Evolutionary conservation across 2,329 filamentous ascomycete species (phyloP).

Genomic region (Ophiocordyceps polyrhachis-furcata): DNA sequence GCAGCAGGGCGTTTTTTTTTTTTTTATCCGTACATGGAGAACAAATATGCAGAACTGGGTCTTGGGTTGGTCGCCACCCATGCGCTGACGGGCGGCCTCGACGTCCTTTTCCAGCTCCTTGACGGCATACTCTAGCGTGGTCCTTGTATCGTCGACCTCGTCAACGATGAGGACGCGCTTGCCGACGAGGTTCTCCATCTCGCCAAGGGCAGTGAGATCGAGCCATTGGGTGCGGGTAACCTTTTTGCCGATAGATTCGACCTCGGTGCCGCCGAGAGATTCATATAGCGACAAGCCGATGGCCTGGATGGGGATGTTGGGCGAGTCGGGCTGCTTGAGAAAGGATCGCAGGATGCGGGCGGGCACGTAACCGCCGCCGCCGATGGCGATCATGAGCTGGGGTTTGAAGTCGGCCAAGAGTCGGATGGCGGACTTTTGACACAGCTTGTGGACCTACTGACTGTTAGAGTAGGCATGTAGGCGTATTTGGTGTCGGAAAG

Average conservation of each 20-base stretch:
- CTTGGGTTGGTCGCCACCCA: slow-evolving; percentile 45
- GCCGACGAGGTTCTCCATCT: slow-evolving; percentile 77
- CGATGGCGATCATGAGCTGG: slow-evolving; percentile 96
- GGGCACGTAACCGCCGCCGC: slow-evolving; percentile 91
- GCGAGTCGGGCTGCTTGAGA: slow-evolving; percentile 67
- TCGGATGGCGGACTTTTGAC: slow-evolving; percentile 62
- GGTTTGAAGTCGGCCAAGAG: slow-evolving; percentile 79
- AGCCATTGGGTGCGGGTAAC: slow-evolving; percentile 98
- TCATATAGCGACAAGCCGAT: slow-evolving; percentile 98
- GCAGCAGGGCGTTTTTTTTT: slow-evolving; percentile 6
- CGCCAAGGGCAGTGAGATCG: slow-evolving; percentile 61
- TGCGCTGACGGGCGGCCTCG: slow-evolving; percentile 53
- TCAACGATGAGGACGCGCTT: slow-evolving; percentile 87
- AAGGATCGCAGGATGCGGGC: slow-evolving; percentile 95
- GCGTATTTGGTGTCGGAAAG: slow-evolving; percentile 3
- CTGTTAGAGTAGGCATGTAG: no score
- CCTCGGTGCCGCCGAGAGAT: slow-evolving; percentile 40
- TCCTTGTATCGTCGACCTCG: slow-evolving; percentile 89
- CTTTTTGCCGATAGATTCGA: slow-evolving; percentile 71
- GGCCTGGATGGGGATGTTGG: slow-evolving; percentile 98
- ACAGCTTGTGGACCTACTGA: slow-evolving; percentile 98
- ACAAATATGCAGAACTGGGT: slow-evolving; percentile 93
- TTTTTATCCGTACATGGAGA: slow-evolving; percentile 65
- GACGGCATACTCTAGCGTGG: slow-evolving; percentile 85
- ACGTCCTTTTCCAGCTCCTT: slow-evolving; percentile 92